Base-by-base conservation (phyloP, 331 rosid species). In the Quercus phellos region DNA sequence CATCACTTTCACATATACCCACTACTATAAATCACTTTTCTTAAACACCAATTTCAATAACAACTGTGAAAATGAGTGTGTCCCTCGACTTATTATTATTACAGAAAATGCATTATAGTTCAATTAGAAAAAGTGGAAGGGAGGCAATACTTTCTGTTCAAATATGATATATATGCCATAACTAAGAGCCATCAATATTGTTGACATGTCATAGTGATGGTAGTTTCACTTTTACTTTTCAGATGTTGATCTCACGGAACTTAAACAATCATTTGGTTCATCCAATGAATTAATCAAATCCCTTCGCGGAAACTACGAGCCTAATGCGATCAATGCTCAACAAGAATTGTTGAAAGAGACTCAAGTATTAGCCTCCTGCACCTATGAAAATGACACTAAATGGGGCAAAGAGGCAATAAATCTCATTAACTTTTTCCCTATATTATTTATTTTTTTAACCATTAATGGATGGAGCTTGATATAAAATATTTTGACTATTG, bases 401-500 rank as follows among this genome's bases (percentile, higher is more conserved):
- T 66, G 71, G 71, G 71, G 71, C 1, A 66, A 66, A 32, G 51
- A 66, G 71, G 71, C 71, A 66, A 34, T 66, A 32, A 27, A 17
- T 4, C 46, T 64, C 50, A 4, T 32, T 5, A 64, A 8, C 4
- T 11, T 22, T 58, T 26, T 17, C 34, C 26, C 22, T 16, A 54
- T 54, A 54, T 54, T n/a, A n/a, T 55, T 3, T 16, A 24, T 14
- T 29, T 3, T 13, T 27, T 4, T 16, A 63, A 29, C 30, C 16
- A 13, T 29, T 29, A 17, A 64, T 27, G 11, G 68, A 61, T 14
- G 4, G 10, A 10, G 16, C 34, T 64, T 64, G 84, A 80, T 54
- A 72, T 59, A 63, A 68, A 76, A 70, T 56, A n/a, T 68, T 86
- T 90, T 72, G 92, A 90, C 42, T 74, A 80, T 19, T 90, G 95